Evolutionary conservation across 2,329 filamentous ascomycete genomes (phyloP), one percentile per base, ranked within the genome.

Genomic region (Apiospora hydei): DNA sequence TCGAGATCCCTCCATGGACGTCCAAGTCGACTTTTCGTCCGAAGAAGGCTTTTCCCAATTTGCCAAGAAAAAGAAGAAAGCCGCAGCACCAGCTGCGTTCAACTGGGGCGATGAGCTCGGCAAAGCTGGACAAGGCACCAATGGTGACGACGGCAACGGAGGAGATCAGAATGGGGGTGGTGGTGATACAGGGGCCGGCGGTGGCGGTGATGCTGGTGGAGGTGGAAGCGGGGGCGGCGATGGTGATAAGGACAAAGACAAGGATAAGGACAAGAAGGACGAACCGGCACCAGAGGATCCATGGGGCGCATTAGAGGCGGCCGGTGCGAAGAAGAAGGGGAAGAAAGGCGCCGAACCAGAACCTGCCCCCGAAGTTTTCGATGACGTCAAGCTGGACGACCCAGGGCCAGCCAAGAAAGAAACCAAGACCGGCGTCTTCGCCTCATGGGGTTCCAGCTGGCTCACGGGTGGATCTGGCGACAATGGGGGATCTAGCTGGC

Each of bases 351-450:
- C 74, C 14, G 72, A 66, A 67, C 73, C 74, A 38, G 78, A 79
- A 61, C 74, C 76, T 38, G 82, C 80, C 57, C 75, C 78, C 14
- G 69, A 70, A 13, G 38, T 21, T 18, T 93, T 94, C 75, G 87
- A 93, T 64, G 91, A 94, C 41, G 90, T 94, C 75, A 92, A 90
- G 77, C 81, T 94, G 38, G 88, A 91, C 75, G 90, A 92, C 71
- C 78, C 82, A 38, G 85, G 83, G n/a, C 88, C 91, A 73, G 46
- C 78, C 79, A n/a, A 82, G 83, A 34, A 80, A 81, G 6, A 84
- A 49, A 78, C 78, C 16, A 88, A 88, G 51, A 73, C 77, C 53
- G 74, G 75, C 24, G 75, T 81, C 4, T 87, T 92, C 76, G 86
- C 89, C 68, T 82, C 84, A 51, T 93, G 90, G 89, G 89, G 89